These are phyloP conservation scores for Platanthera guangdongensis DNA, from an alignment of 106 monocot species.

Conservation along the genomic window DNA sequence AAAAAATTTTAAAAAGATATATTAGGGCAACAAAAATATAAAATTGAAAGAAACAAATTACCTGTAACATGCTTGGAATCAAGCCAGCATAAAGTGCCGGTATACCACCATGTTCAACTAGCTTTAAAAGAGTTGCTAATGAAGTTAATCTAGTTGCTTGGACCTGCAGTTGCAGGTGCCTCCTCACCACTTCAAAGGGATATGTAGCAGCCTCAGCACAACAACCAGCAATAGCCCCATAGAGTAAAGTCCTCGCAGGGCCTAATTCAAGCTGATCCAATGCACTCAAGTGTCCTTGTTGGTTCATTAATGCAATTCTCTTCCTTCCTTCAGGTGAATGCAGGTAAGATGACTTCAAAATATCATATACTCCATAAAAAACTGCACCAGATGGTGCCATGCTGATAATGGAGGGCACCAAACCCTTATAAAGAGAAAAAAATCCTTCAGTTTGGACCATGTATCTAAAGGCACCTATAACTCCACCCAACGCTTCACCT, in stretches of 20 bases:
- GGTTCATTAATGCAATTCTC: conserved; percentile 46
- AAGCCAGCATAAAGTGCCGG: conserved; percentile 85
- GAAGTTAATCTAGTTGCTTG: conserved; percentile 67
- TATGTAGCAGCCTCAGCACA: conserved; percentile 98
- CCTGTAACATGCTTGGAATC: conserved; percentile 95
- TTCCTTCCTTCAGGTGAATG: conserved; percentile 72
- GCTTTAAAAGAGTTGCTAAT: conserved; percentile 64
- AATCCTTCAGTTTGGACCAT: conserved; percentile 85
- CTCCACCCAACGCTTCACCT: conserved; percentile 88
- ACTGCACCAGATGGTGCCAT: conserved; percentile 99
- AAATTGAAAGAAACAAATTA: conserved; percentile 13
- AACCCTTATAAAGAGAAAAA: conserved; percentile 90
- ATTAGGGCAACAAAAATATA: conserved; percentile 1
- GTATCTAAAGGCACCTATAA: conserved; percentile 72
- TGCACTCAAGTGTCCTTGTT: conserved; percentile 55
- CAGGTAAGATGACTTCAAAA: conserved; percentile 75
- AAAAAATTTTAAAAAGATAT: neutral
- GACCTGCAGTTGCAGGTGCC: conserved; percentile 82
- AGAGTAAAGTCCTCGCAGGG: conserved; percentile 66
- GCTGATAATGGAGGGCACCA: conserved; percentile 83
- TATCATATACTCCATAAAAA: conserved; percentile 97
- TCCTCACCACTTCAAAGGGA: conserved; percentile 89
- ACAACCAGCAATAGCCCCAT: conserved; percentile 88
- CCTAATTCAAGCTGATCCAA: conserved; percentile 80
- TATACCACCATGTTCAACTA: conserved; percentile 81